These are phyloP conservation scores for Pseudisothecium myosuroides DNA, from an alignment of 225 moss, liverwort and hornwort species.

Conservation along the genomic window DNA sequence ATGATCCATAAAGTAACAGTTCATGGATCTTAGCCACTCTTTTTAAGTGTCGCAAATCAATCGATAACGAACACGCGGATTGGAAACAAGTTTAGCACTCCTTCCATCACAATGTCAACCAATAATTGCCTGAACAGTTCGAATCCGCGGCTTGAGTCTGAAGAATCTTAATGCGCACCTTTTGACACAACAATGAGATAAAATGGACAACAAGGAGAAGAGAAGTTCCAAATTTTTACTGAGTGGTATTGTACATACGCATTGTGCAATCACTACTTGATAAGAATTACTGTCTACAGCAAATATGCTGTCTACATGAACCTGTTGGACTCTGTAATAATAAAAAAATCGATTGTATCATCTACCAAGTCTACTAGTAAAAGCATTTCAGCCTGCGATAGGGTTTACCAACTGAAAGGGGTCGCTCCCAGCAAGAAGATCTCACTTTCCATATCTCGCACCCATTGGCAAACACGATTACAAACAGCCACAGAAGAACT, in stretches of 20 bases:
- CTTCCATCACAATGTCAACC: background rate
- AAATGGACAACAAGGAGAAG: background rate
- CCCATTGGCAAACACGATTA: constrained; percentile 89
- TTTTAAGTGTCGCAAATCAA: background rate
- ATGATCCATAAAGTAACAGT: background rate
- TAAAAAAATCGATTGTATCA: constrained; percentile 2
- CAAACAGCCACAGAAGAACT: constrained; percentile 73
- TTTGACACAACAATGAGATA: background rate
- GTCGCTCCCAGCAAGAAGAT: constrained; percentile 88
- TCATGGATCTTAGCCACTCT: background rate
- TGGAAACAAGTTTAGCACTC: background rate
- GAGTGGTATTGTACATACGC: constrained; percentile 25
- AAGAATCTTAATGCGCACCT: background rate
- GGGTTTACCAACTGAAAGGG: constrained; percentile 85
- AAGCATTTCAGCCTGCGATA: constrained; percentile 17
- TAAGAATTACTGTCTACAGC: constrained; percentile 4
- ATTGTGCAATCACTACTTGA: constrained; percentile 9
- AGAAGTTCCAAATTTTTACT: constrained; percentile 9
- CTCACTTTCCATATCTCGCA: constrained; percentile 91
- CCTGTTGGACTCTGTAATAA: constrained; percentile 9
- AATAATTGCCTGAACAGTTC: background rate
- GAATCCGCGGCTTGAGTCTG: background rate
- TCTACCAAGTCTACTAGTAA: constrained; percentile 7
- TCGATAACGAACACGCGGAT: background rate
- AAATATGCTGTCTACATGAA: constrained; percentile 5